Conservation (phyloP, 495 filamentous ascomycete genomes). For the Extremus antarcticus region DNA sequence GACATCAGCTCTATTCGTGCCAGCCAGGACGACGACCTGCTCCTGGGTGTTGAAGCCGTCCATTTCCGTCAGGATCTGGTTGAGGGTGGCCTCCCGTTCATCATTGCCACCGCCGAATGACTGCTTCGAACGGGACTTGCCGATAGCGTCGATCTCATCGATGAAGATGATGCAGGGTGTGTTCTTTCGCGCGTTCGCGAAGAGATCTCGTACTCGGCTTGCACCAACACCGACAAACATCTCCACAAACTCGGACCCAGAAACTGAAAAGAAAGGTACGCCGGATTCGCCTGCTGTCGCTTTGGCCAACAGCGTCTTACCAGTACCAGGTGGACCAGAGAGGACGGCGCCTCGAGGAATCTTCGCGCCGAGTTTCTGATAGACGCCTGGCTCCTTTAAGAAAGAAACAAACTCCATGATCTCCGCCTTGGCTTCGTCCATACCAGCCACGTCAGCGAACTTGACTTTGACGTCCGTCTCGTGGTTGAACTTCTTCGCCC, state of each 20-base stretch:
- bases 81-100: slow-evolving; percentile 90
- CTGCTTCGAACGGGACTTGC: slow-evolving; percentile 70
- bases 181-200: slow-evolving; percentile 87
- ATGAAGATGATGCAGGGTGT: slow-evolving; percentile 99
- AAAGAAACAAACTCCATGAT: slow-evolving; percentile 99
- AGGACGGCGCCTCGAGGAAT: slow-evolving; percentile 95
- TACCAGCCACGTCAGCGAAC: slow-evolving; percentile 92
- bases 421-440: slow-evolving; percentile 96
- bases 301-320: slow-evolving; percentile 95
- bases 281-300: slow-evolving; percentile 95
- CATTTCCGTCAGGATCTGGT: slow-evolving; percentile 98
- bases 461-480: slow-evolving; percentile 92
- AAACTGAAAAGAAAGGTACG: slow-evolving; percentile 96
- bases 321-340: slow-evolving; percentile 90
- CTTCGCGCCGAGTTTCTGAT: slow-evolving; percentile 89
- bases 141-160: slow-evolving; percentile 97
- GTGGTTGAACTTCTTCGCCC: slow-evolving; percentile 93
- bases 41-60: slow-evolving; percentile 97
- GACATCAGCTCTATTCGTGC: slow-evolving; percentile 89
- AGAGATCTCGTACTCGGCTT: slow-evolving; percentile 87
- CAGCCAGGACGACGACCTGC: slow-evolving; percentile 94
- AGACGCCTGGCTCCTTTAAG: slow-evolving; percentile 78
- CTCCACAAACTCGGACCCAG: slow-evolving; percentile 96
- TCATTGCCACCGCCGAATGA: slow-evolving; percentile 83
- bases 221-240: slow-evolving; percentile 99